phyloP scores from a whole-genome alignment of 768 basidiomycete species.

The Rhizopogon vesiculosus region DNA sequence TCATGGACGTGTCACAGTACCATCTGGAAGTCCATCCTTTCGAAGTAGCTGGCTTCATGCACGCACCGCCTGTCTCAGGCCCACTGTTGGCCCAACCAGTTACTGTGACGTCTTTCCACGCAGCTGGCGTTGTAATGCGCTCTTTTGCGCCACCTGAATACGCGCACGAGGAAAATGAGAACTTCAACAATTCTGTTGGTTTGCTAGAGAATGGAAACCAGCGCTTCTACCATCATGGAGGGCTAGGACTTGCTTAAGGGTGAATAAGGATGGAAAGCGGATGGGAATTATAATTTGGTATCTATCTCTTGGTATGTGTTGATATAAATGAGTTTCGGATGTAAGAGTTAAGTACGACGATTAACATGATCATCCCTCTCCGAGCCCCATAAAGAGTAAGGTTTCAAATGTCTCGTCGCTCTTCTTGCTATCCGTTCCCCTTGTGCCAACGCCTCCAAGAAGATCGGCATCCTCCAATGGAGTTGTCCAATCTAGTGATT shows the following conservation, averaged over 20 bases:
- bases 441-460: constrained; percentile 52
- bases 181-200: constrained; percentile 50
- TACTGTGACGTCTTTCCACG: constrained; percentile 32
- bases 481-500: constrained; percentile 54
- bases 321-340: not conserved
- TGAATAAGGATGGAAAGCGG: not conserved
- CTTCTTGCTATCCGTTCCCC: constrained; percentile 38
- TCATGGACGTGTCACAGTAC: constrained; percentile 31
- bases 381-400: constrained; percentile 43
- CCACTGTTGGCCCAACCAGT: constrained; percentile 37
- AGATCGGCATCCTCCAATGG: constrained; percentile 51
- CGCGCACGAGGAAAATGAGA: constrained; percentile 32
- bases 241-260: not conserved
- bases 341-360: not conserved
- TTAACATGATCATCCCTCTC: not conserved
- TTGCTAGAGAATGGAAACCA: constrained; percentile 55
- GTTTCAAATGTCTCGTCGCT: constrained; percentile 69
- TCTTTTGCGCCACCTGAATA: constrained; percentile 55
- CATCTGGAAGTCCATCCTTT: constrained; percentile 38
- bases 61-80: constrained; percentile 14
- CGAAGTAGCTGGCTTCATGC: constrained; percentile 37
- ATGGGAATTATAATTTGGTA: not conserved
- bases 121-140: constrained; percentile 33
- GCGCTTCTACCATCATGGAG: constrained; percentile 31
- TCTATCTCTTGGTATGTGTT: not conserved